Evolutionary conservation across 2,329 filamentous ascomycete genomes (phyloP).

Genomic region (Hymenoscyphus fraxineus): DNA sequence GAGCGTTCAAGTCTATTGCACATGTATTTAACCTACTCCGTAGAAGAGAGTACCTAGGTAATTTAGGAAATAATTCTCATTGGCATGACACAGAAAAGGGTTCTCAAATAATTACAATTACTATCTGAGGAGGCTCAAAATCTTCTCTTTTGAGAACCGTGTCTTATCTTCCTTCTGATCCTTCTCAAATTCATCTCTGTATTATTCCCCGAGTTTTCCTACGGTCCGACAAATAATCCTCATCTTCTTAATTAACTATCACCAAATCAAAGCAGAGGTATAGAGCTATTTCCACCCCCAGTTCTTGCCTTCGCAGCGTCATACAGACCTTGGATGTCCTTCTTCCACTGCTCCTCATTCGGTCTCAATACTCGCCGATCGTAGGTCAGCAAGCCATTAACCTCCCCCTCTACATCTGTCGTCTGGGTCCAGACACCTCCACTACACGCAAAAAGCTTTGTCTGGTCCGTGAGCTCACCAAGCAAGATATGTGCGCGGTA

Average conservation of each 20-base stretch:
- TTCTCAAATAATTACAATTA: too few species aligned
- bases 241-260: neutral
- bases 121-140: too few species aligned
- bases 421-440: conserved; percentile 72
- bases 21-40: too few species aligned
- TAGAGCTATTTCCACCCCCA: conserved; percentile 1
- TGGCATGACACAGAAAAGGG: too few species aligned
- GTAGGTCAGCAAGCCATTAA: conserved; percentile 68
- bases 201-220: too few species aligned
- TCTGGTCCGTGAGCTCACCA: conserved; percentile 44
- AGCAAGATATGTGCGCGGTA: conserved; percentile 56
- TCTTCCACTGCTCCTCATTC: conserved; percentile 43
- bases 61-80: too few species aligned
- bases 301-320: conserved; percentile 43
- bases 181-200: too few species aligned
- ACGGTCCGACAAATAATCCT: too few species aligned
- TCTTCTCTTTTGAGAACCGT: too few species aligned
- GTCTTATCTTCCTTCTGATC: too few species aligned
- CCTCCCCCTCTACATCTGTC: conserved; percentile 70
- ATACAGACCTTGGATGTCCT: conserved; percentile 57
- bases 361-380: conserved; percentile 59
- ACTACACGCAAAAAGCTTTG: conserved; percentile 51
- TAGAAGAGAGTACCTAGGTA: too few species aligned
- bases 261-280: neutral
- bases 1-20: too few species aligned